Evolutionary conservation across 768 basidiomycete genomes (phyloP), one percentile per base, ranked within the genome.

Genomic region (Royoungia palumana): DNA sequence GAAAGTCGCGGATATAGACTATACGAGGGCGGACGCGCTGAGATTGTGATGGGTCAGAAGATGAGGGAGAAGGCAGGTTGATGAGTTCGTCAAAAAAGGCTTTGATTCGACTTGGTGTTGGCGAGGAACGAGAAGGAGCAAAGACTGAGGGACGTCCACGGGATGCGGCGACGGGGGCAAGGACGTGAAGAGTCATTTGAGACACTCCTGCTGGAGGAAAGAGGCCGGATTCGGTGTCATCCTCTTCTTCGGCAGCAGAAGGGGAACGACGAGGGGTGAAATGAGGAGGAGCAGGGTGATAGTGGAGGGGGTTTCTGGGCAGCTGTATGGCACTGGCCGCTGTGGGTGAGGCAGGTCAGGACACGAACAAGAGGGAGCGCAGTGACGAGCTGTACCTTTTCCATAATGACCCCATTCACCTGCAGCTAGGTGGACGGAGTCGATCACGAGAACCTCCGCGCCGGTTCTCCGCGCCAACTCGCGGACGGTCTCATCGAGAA

Each of bases 391-490:
- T 57, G 42, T 44, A 85, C 88, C 87, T 76, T 83, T 79, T 22
- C 93, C 92, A 64, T 91, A 91, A 17, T 77, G 74, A 3, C 93
- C 93, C 75, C 83, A 87, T 65, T 90, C 85, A n/a, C 92, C 90
- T 4, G 91, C 85, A 28, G 88, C 91, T 17, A 95, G 72, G 50
- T 94, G 88, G 9, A 85, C 82, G 4, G 86, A 74, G 70, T 97
- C 94, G 42, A 97, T 63, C 13, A 93, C 80, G 9, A 94, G 75
- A 11, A 96, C 83, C 54, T 96, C 94, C 17, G 91, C 80, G 22
- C 78, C 81, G 3, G 84, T 81, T 45, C 78, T 76, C 41, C 78
- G 76, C 6, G 89, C 91, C 54, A 94, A 69, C 63, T 90, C 87
- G 34, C 77, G 75, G 11, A 95, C 83, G 4, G 91, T 88, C 17